Base-by-base conservation (phyloP, 2,329 filamentous ascomycete species). In the Pezicula neosporulosa region DNA sequence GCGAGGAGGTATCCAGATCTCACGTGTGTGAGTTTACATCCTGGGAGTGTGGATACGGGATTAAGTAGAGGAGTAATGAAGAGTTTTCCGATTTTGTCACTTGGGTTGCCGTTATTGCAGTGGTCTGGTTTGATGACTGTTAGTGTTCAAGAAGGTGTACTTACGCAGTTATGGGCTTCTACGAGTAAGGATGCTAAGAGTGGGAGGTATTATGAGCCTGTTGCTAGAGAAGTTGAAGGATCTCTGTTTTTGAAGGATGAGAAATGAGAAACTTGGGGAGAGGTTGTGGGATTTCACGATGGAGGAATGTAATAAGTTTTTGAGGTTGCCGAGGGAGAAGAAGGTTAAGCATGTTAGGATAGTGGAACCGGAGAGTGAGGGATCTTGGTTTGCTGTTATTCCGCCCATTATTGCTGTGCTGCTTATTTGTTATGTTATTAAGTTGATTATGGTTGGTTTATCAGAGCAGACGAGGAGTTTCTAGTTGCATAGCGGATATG, bases 121-220 rank as follows among this genome's bases (percentile, higher is more conserved):
- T 15, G 28, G 16, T 7, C 21, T 6, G 19, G 18, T n/a, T 18
- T 35, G 9, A 7, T 28, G 15, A 27, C 13, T 12, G 10, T 36
- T 8, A 36, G 52, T 10, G 65, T 67, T 1, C 62, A 70, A 19
- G 57, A 72, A 52, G 72, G 71, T 3, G 62, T 63, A 15, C 63
- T 68, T 43, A 71, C 64, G 49, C 66, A 70, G 53, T 56, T 74
- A 9, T 76, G 72, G 70, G 68, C 68, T 4, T 66, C 64, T 3
- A 70, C 68, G n/a, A 24, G 28, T 10, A 33, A 18, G 18, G 38
- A 30, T 37, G 28, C 28, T 9, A 37, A 12, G 30, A 66, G 56
- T 30, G 69, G 68, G 6, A 61, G 54, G 3, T 66, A 63, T 44
- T 70, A 70, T 53, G 59, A 58, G 39, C 68, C 67, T 0, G 49